These are phyloP conservation scores for Aspergillus aculeatus DNA, from an alignment of 2,329 filamentous ascomycete species.

Conservation along the genomic window DNA sequence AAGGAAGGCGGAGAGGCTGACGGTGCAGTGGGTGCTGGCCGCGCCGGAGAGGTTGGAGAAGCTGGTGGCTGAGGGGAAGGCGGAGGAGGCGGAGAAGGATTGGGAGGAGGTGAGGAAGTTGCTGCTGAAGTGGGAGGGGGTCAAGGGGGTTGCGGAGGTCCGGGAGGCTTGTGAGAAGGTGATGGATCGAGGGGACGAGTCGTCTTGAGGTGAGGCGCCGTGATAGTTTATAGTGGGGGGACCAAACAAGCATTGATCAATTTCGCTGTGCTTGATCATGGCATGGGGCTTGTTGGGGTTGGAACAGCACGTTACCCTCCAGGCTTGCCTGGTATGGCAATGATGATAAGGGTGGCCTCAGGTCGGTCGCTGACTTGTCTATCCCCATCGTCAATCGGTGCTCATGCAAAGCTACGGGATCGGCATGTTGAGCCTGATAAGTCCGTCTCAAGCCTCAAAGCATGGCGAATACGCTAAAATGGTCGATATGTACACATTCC, in stretches of 20 bases:
- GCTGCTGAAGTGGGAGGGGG: constrained; percentile 44
- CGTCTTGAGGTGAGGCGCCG: constrained; percentile 21
- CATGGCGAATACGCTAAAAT: neutral
- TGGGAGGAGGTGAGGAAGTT: constrained; percentile 43
- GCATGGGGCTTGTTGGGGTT: too few relatives aligned
- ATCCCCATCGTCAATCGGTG: neutral
- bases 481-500: neutral
- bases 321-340: neutral
- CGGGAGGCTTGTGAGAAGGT: constrained; percentile 39
- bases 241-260: too few relatives aligned
- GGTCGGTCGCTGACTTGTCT: neutral
- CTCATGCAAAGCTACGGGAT: neutral
- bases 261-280: too few relatives aligned
- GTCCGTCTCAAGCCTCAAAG: too few relatives aligned
- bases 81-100: constrained; percentile 42
- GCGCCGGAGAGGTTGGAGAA: constrained; percentile 40
- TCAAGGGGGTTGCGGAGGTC: constrained; percentile 45
- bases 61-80: constrained; percentile 39
- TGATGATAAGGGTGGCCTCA: neutral
- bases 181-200: constrained; percentile 30
- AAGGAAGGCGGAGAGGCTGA: constrained; percentile 38
- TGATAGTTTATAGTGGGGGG: too few relatives aligned
- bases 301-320: neutral
- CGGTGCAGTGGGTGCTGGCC: constrained; percentile 47
- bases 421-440: neutral